A percentile compares a stretch with the other conserved stretches of the same genome.
phyloP scores from a whole-genome alignment of 2,329 filamentous ascomycete species.

The Neofusicoccum sp. region DNA sequence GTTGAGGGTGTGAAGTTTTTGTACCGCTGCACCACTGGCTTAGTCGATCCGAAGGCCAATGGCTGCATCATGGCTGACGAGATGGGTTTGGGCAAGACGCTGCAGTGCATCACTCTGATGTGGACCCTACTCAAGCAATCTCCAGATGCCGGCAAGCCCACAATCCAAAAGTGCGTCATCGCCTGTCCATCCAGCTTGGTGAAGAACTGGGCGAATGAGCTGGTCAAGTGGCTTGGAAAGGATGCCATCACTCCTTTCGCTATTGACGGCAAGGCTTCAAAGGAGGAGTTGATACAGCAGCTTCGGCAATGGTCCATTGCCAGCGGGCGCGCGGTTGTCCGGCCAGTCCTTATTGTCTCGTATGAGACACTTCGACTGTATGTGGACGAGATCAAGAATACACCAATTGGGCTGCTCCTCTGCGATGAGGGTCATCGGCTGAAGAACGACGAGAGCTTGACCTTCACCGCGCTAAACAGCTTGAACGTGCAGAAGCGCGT shows the following conservation, averaged over 20 bases:
- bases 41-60: constrained; percentile 90
- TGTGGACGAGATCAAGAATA: constrained; percentile 84
- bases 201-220: constrained; percentile 96
- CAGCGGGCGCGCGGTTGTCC: constrained; percentile 82
- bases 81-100: constrained; percentile 96
- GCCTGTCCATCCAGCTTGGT: constrained; percentile 96
- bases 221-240: constrained; percentile 93
- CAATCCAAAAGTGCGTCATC: constrained; percentile 95
- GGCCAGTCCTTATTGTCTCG: constrained; percentile 95
- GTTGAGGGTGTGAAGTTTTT: constrained; percentile 98
- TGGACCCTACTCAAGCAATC: constrained; percentile 98
- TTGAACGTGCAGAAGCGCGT: constrained; percentile 89
- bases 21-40: constrained; percentile 91
- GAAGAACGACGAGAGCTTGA: constrained; percentile 96
- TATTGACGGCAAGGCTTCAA: constrained; percentile 93
- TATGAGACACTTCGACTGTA: constrained; percentile 95
- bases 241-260: constrained; percentile 92
- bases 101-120: constrained; percentile 95
- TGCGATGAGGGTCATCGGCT: constrained; percentile 96
- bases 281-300: constrained; percentile 88
- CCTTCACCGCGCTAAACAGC: constrained; percentile 86
- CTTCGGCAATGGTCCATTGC: constrained; percentile 94
- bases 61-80: constrained; percentile 99
- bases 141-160: constrained; percentile 88
- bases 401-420: constrained; percentile 86